A percentile compares a stretch with the other conserved stretches of the same genome.
These are phyloP conservation scores for Kluyveromyces wickerhamii DNA, from an alignment of 805 yeast species.

Conservation along the genomic window DNA sequence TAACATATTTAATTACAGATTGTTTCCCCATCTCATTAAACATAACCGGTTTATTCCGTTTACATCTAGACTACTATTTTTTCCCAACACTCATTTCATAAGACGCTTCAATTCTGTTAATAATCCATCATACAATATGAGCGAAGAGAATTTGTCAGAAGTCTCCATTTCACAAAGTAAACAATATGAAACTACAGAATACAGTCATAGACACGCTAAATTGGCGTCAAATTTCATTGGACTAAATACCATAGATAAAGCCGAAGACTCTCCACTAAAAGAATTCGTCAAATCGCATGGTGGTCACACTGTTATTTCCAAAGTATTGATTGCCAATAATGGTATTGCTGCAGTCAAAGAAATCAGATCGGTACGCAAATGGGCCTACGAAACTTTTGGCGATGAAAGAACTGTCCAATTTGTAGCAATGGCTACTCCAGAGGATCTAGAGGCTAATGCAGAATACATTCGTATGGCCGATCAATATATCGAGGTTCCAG, in stretches of 20 bases:
- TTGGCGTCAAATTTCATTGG: constrained; percentile 78
- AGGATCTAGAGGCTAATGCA: constrained; percentile 92
- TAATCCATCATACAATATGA: constrained; percentile 21
- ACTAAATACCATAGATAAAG: constrained; percentile 63
- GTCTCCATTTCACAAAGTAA: constrained; percentile 25
- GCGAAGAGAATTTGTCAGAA: constrained; percentile 36
- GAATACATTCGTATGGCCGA: constrained; percentile 99
- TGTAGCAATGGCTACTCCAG: constrained; percentile 99
- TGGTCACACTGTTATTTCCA: constrained; percentile 92
- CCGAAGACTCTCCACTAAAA: constrained; percentile 69
- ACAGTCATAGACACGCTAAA: constrained; percentile 29
- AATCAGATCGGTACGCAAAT: constrained; percentile 92
- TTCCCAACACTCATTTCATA: not conserved
- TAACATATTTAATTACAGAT: constrained; percentile 3
- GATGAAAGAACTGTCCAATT: constrained; percentile 89
- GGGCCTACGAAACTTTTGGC: constrained; percentile 99
- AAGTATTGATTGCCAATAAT: constrained; percentile 89
- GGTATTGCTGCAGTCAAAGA: constrained; percentile 99
- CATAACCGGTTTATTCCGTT: constrained; percentile 1
- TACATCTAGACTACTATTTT: not conserved
- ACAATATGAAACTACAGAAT: constrained; percentile 25
- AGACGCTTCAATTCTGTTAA: not conserved
- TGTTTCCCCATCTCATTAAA: constrained; percentile 1
- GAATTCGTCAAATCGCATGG: constrained; percentile 79
- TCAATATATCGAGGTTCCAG: constrained; percentile 96